These are phyloP conservation scores for Talaromyces funiculosus DNA, from an alignment of 2,329 filamentous ascomycete genomes.

Conservation along the genomic window DNA sequence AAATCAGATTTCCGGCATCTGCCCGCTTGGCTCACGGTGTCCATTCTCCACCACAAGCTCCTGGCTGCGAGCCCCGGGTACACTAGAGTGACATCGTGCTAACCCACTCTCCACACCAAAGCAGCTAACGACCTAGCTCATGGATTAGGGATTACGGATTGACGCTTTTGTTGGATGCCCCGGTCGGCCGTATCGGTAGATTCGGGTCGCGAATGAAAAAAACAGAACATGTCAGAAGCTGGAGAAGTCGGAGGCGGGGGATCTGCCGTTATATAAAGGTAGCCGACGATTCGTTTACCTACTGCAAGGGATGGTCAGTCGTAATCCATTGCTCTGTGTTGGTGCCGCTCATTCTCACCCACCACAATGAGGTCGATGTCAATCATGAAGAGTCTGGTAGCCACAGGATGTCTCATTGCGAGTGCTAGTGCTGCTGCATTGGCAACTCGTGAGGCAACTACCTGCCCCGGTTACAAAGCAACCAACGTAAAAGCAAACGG, in stretches of 20 bases:
- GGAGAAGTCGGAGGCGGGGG: not conserved
- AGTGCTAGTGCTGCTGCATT: constrained; percentile 11
- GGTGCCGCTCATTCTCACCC: not conserved
- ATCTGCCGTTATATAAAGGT: constrained; percentile 5
- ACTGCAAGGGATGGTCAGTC: not conserved
- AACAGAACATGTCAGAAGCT: constrained; percentile 1
- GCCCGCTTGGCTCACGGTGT: not conserved
- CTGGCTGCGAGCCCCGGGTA: not conserved
- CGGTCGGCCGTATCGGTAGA: not conserved
- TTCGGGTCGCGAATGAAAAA: not conserved
- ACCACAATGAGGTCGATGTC: constrained; percentile 5
- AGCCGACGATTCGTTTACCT: not conserved
- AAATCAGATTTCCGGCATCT: constrained; percentile 2
- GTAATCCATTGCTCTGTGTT: not conserved
- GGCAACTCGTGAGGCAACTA: constrained; percentile 10
- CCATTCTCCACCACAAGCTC: not conserved
- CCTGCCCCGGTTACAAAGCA: constrained; percentile 36
- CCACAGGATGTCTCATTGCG: constrained; percentile 9
- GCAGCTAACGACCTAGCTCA: not conserved
- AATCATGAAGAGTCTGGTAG: constrained; percentile 7
- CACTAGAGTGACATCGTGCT: constrained; percentile 4
- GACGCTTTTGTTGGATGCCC: not conserved
- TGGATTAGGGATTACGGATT: not conserved
- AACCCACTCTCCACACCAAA: not conserved
- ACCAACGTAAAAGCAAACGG: constrained; percentile 38